phyloP scores from a whole-genome alignment of 2,329 filamentous ascomycete genomes.

The Pseudopyricularia cyperi region DNA sequence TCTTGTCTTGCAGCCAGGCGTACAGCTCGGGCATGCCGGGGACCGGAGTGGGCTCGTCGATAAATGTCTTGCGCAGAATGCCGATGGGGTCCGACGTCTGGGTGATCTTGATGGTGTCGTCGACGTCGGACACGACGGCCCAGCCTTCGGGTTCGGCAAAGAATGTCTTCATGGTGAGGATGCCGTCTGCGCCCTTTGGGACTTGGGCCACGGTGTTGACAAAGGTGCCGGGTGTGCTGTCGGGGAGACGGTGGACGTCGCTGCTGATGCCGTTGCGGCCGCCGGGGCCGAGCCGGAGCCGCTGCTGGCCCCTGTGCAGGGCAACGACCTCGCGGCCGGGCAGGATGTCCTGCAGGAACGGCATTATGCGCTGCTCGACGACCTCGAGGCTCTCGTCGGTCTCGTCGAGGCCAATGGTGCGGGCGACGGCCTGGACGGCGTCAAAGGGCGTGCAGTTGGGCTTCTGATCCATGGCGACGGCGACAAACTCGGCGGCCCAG shows the following conservation, averaged over 20 bases:
- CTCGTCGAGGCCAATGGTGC: slow-evolving; percentile 52
- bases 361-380: slow-evolving; percentile 54
- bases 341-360: slow-evolving; percentile 66
- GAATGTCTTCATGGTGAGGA: slow-evolving; percentile 48
- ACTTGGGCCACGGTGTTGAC: slow-evolving; percentile 36
- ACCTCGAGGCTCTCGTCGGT: slow-evolving; percentile 44
- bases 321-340: slow-evolving; percentile 58
- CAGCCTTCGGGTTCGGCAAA: slow-evolving; percentile 70
- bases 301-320: slow-evolving; percentile 31
- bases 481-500: slow-evolving; percentile 77
- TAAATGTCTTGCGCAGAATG: slow-evolving; percentile 74
- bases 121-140: slow-evolving; percentile 79
- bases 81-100: slow-evolving; percentile 67
- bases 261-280: slow-evolving; percentile 60
- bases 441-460: slow-evolving; percentile 54
- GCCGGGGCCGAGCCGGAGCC: slow-evolving; percentile 52
- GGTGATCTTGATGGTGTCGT: slow-evolving; percentile 92
- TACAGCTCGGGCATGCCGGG: slow-evolving; percentile 80
- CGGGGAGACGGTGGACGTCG: slow-evolving; percentile 39
- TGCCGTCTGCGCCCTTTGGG: slow-evolving; percentile 36
- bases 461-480: slow-evolving; percentile 66
- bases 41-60: slow-evolving; percentile 58
- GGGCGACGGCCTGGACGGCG: slow-evolving; percentile 56
- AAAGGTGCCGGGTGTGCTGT: slow-evolving; percentile 27
- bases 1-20: slow-evolving; percentile 40